Conservation (phyloP, 2,329 filamentous ascomycete genomes). For the Sclerotinia subarctica region DNA sequence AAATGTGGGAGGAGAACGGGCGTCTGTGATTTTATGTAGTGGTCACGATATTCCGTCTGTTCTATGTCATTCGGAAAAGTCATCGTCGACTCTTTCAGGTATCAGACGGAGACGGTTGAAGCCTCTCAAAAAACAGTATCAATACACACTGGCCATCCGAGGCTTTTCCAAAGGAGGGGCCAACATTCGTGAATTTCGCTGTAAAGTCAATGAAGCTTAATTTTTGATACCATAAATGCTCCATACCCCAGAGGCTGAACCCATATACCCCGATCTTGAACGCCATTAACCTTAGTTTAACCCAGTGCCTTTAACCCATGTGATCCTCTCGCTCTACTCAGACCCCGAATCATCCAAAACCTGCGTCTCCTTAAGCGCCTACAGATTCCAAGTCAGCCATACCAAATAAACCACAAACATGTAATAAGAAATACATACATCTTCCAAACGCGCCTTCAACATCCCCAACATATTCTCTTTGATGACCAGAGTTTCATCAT, state of each 20-base stretch:
- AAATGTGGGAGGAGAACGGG: background rate
- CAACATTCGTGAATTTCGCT: background rate
- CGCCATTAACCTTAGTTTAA: background rate
- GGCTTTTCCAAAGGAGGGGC: background rate
- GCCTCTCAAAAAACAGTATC: background rate
- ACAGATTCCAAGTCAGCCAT: conserved; percentile 18
- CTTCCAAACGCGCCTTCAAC: conserved; percentile 66
- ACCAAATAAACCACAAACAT: no score
- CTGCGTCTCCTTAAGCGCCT: conserved; percentile 39
- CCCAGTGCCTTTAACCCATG: background rate
- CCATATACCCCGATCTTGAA: background rate
- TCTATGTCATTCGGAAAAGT: background rate
- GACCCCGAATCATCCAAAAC: conserved; percentile 24
- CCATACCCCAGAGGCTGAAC: background rate
- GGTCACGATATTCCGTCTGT: background rate
- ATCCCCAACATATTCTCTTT: conserved; percentile 69
- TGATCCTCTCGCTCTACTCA: conserved; percentile 1
- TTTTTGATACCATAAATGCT: background rate
- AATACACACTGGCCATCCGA: background rate
- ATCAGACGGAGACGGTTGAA: background rate
- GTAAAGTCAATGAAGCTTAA: background rate
- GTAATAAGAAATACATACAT: conserved; percentile 47
- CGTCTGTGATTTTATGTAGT: background rate
- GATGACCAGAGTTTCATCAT: conserved; percentile 71
- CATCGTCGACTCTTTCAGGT: background rate